A percentile compares a stretch with the other conserved stretches of the same genome.
phyloP scores from a whole-genome alignment of 495 filamentous ascomycete genomes.

The Podospora didyma region DNA sequence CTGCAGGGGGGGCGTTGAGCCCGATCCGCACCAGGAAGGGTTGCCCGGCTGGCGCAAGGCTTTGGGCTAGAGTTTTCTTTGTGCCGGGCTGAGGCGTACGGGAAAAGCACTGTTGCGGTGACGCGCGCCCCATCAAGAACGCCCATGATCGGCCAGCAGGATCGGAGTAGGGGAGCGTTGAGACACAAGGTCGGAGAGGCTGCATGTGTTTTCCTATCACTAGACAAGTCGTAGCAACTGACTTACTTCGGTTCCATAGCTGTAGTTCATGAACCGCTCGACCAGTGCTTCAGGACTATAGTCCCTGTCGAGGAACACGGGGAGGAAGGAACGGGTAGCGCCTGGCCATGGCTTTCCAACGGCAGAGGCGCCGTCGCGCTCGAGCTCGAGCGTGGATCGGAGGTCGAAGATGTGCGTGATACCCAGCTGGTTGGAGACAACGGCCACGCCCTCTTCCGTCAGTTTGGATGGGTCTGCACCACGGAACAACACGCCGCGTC shows the following conservation, averaged over 20 bases:
- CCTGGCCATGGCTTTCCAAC: constrained; percentile 44
- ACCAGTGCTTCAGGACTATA: constrained; percentile 51
- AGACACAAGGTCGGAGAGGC: too few species aligned
- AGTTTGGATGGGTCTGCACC: constrained; percentile 53
- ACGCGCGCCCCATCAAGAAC: too few species aligned
- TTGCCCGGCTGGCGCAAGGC: too few species aligned
- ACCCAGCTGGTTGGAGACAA: constrained; percentile 45
- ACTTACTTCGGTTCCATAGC: constrained; percentile 40
- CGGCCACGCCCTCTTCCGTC: constrained; percentile 45
- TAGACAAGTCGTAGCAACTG: too few species aligned
- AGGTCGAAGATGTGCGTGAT: constrained; percentile 64
- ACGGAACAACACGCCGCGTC: constrained; percentile 51
- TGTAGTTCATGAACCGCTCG: constrained; percentile 44
- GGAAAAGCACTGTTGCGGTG: too few species aligned
- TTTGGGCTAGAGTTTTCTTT: too few species aligned
- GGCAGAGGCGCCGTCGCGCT: constrained; percentile 23
- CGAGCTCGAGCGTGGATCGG: constrained; percentile 51
- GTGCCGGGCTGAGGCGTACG: too few species aligned
- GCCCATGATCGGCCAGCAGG: background rate
- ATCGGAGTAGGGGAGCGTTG: background rate
- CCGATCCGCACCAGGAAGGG: too few species aligned
- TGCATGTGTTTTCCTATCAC: background rate
- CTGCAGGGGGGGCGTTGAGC: too few species aligned
- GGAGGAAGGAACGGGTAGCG: constrained; percentile 48
- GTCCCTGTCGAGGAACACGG: constrained; percentile 57